These are phyloP conservation scores for Tirmania nivea DNA, from an alignment of 495 filamentous ascomycete genomes.

Conservation along the genomic window DNA sequence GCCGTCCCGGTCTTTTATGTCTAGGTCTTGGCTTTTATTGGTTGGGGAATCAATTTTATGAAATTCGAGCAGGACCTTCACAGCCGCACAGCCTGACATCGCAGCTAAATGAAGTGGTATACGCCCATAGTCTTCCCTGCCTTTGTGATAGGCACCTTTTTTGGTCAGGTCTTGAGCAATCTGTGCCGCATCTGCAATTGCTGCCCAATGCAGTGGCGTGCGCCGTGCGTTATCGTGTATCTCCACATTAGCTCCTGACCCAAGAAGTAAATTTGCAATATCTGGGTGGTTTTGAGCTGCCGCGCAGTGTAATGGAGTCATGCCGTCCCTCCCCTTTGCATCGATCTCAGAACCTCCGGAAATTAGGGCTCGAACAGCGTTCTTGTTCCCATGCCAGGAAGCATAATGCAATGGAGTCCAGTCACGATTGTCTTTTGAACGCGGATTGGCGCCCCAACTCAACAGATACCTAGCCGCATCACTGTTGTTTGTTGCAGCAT, in stretches of 20 bases:
- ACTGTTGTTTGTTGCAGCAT: neutral
- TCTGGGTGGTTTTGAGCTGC: conserved; percentile 4
- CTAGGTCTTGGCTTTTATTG: conserved; percentile 1
- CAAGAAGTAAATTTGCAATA: conserved; percentile 9
- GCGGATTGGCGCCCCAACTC: neutral
- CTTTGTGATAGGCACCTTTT: neutral
- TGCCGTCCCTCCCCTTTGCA: neutral
- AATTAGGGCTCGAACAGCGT: conserved; percentile 7
- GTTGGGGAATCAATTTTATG: neutral
- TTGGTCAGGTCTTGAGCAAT: neutral
- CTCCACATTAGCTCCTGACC: conserved; percentile 11
- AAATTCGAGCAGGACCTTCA: conserved; percentile 4
- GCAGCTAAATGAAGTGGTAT: conserved; percentile 9
- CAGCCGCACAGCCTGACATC: neutral
- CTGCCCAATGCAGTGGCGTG: conserved; percentile 9
- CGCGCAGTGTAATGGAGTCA: conserved; percentile 10
- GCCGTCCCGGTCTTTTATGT: conserved; percentile 25
- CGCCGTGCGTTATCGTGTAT: conserved; percentile 5
- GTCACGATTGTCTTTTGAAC: neutral
- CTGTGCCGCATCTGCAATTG: neutral
- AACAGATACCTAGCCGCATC: neutral
- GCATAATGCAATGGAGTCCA: neutral
- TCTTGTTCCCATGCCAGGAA: neutral
- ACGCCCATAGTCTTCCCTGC: conserved; percentile 2
- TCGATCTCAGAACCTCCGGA: conserved; percentile 8